A percentile compares a stretch with the other conserved stretches of the same genome.
Evolutionary conservation across 164 flowering plant species (phyloP).

Genomic region (Macadamia integrifolia): DNA sequence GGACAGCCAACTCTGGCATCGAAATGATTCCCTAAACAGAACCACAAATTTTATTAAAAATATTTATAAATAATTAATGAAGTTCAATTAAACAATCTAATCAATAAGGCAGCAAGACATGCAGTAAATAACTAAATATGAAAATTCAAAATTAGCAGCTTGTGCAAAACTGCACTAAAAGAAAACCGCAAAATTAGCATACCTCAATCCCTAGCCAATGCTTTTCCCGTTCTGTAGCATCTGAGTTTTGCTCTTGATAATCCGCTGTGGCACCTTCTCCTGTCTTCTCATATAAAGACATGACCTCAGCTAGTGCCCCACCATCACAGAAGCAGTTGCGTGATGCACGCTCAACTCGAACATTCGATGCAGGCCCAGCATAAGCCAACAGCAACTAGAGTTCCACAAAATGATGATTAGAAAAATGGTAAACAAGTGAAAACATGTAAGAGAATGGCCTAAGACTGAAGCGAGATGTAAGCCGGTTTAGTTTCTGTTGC

Average conservation of each 20-base stretch:
- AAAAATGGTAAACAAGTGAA: not conserved
- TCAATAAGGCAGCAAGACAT: not conserved
- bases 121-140: not conserved
- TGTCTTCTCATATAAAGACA: conserved; percentile 53
- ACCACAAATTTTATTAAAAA: too few relatives aligned
- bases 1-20: conserved; percentile 74
- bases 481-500: not conserved
- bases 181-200: conserved; percentile 1
- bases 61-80: conserved; percentile 23
- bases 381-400: conserved; percentile 63
- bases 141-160: not conserved
- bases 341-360: conserved; percentile 71
- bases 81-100: not conserved
- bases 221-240: conserved; percentile 13
- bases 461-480: not conserved
- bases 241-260: conserved; percentile 17
- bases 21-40: conserved; percentile 7
- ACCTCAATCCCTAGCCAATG: conserved; percentile 48
- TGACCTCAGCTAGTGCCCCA: conserved; percentile 72
- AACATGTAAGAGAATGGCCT: not conserved
- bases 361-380: conserved; percentile 84
- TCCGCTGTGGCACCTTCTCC: conserved; percentile 17
- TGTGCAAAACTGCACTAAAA: not conserved
- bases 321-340: conserved; percentile 61
- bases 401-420: not conserved